Evolutionary conservation across 192 early-diverging fungal genomes (phyloP).

Genomic region (Diversispora epigaea): DNA sequence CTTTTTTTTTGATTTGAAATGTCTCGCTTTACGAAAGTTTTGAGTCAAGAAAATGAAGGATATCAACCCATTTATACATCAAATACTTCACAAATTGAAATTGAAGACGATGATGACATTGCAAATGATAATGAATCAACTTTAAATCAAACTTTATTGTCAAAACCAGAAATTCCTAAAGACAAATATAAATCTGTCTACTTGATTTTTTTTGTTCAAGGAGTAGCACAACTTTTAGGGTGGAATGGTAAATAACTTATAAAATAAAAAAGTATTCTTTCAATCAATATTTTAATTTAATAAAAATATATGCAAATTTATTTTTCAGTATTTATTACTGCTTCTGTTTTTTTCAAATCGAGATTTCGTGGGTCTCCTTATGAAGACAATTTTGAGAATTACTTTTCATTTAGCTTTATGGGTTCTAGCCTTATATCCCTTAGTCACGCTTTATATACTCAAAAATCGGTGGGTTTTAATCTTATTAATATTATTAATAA

Average conservation of each 20-base stretch:
- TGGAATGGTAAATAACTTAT: conserved; percentile 63
- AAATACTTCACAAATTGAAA: too few relatives aligned
- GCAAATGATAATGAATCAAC: too few relatives aligned
- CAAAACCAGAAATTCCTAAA: conserved; percentile 35
- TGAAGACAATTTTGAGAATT: conserved; percentile 72
- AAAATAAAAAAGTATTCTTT: neutral
- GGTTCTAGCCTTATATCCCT: conserved; percentile 58
- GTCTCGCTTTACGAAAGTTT: too few relatives aligned
- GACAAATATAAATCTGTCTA: conserved; percentile 54
- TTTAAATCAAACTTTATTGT: too few relatives aligned
- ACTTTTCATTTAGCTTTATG: conserved; percentile 69
- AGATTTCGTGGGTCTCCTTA: conserved; percentile 61
- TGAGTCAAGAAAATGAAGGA: too few relatives aligned
- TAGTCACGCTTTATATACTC: conserved; percentile 50
- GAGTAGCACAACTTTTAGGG: conserved; percentile 72
- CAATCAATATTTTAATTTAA: neutral
- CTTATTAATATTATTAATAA: neutral
- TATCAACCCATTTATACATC: too few relatives aligned
- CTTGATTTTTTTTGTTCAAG: conserved; percentile 69
- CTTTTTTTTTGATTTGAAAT: too few relatives aligned
- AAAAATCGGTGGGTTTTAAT: conserved; percentile 45
- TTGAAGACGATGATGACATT: too few relatives aligned
- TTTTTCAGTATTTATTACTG: conserved; percentile 68
- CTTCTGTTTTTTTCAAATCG: conserved; percentile 68
- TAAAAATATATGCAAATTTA: neutral